Conservation (phyloP, 73 alveolate genomes). For the Paramecium caudatum region DNA sequence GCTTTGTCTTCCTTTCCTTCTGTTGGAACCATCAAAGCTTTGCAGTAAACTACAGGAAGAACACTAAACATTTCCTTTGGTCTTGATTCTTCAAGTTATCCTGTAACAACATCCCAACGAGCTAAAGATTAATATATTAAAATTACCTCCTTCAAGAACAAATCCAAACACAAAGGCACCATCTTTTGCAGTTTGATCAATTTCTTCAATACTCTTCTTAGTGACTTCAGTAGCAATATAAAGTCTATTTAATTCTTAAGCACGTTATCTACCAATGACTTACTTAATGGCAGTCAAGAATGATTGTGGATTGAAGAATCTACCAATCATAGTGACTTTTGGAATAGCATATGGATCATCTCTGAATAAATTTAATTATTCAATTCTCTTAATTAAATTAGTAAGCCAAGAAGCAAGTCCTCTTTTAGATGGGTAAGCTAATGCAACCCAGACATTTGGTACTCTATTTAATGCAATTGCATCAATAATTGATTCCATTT, state of each 20-base stretch:
- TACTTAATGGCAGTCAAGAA: constrained; percentile 99
- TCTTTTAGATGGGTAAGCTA: constrained; percentile 98
- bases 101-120: constrained; percentile 99
- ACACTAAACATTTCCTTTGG: constrained; percentile 99
- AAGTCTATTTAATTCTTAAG: constrained; percentile 96
- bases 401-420: constrained; percentile 98
- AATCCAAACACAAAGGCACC: constrained; percentile 98
- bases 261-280: constrained; percentile 96
- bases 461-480: constrained; percentile 94
- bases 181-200: constrained; percentile 93
- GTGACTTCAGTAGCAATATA: constrained; percentile 98
- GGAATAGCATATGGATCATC: constrained; percentile 95
- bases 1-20: constrained; percentile 87
- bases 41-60: constrained; percentile 99
- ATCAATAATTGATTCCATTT: constrained; percentile 96
- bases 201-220: constrained; percentile 95
- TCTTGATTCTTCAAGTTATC: constrained; percentile 96
- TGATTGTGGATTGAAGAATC: constrained; percentile 99
- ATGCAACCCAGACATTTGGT: constrained; percentile 97
- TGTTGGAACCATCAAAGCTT: constrained; percentile 90
- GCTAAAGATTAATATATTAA: constrained; percentile 83
- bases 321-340: constrained; percentile 95
- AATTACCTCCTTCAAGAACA: constrained; percentile 95
- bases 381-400: constrained; percentile 95
- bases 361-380: constrained; percentile 94